Conservation (phyloP, 2,329 filamentous ascomycete species). For the Aspergillus cejpii region DNA sequence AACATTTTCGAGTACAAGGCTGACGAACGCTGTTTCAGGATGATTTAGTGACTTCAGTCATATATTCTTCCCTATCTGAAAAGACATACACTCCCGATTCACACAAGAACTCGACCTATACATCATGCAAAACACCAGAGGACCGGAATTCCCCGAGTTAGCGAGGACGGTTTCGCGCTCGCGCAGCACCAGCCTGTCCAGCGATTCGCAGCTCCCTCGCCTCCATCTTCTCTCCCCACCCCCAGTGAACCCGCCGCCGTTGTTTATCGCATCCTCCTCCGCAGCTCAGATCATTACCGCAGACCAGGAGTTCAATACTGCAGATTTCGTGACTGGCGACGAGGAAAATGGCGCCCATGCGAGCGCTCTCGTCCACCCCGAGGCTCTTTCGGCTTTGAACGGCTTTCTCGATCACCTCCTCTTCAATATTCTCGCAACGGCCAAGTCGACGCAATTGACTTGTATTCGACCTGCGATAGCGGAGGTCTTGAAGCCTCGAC, state of each 20-base stretch:
- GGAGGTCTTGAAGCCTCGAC: slow-evolving; percentile 80
- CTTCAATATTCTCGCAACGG: slow-evolving; percentile 76
- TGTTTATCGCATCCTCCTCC: slow-evolving; percentile 80
- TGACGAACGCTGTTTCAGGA: background rate
- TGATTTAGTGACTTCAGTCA: background rate
- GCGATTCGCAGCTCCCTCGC: slow-evolving; percentile 30
- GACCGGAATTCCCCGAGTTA: slow-evolving; percentile 27
- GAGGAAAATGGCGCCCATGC: slow-evolving; percentile 60
- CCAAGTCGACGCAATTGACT: slow-evolving; percentile 69
- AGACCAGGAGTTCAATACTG: slow-evolving; percentile 69
- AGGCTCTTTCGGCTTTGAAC: slow-evolving; percentile 74
- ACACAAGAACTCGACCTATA: background rate
- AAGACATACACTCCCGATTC: background rate
- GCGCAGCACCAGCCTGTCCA: slow-evolving; percentile 38
- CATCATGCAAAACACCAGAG: slow-evolving; percentile 28
- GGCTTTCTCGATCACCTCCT: slow-evolving; percentile 88
- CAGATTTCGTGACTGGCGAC: slow-evolving; percentile 63
- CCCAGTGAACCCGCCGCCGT: slow-evolving; percentile 66
- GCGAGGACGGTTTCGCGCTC: slow-evolving; percentile 28
- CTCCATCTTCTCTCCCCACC: slow-evolving; percentile 57
- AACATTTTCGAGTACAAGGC: background rate
- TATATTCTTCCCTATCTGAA: background rate
- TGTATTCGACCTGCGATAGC: slow-evolving; percentile 73
- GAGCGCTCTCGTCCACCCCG: slow-evolving; percentile 63
- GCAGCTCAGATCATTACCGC: slow-evolving; percentile 89